Conservation (phyloP, 2,329 filamentous ascomycete genomes). For the Nigrograna mackinnonii region DNA sequence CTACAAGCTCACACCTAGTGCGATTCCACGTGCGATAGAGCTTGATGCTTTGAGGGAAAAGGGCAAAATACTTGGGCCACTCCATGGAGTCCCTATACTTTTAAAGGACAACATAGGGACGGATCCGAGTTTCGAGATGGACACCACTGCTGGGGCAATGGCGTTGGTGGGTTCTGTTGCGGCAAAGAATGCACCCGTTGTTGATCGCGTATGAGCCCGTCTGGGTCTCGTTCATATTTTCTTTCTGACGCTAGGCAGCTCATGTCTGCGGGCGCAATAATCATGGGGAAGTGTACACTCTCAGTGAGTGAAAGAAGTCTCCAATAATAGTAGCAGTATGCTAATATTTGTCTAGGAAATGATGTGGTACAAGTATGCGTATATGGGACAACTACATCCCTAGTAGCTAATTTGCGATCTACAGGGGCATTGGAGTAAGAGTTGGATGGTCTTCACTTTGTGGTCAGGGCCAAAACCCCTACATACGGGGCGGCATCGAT, state of each 20-base stretch:
- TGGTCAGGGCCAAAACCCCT: conserved; percentile 50
- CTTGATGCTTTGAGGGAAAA: too few species aligned
- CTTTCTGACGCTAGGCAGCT: too few species aligned
- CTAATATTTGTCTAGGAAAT: too few species aligned
- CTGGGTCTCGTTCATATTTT: too few species aligned
- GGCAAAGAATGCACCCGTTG: conserved; percentile 69
- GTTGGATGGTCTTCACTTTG: conserved; percentile 37
- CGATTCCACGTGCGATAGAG: too few species aligned
- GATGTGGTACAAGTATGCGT: conserved; percentile 35
- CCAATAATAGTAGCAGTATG: too few species aligned
- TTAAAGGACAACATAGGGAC: conserved; percentile 66
- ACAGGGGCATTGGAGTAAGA: too few species aligned
- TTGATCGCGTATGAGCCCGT: too few species aligned
- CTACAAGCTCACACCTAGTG: too few species aligned
- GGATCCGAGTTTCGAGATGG: conserved; percentile 70
- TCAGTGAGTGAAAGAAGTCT: conserved; percentile 81
- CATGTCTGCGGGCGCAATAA: conserved; percentile 67
- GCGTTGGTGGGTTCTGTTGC: conserved; percentile 68
- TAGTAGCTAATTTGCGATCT: too few species aligned
- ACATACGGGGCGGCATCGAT: conserved; percentile 67
- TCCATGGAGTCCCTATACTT: conserved; percentile 76
- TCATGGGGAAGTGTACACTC: conserved; percentile 72
- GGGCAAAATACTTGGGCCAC: conserved; percentile 63
- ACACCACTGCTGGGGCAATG: conserved; percentile 74
- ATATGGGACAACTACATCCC: too few species aligned